Percentiles rank a stretch among this genome's conserved stretches.
phyloP scores from a whole-genome alignment of 352 stramenopile genomes.

The Globisporangium heterothallicum region DNA sequence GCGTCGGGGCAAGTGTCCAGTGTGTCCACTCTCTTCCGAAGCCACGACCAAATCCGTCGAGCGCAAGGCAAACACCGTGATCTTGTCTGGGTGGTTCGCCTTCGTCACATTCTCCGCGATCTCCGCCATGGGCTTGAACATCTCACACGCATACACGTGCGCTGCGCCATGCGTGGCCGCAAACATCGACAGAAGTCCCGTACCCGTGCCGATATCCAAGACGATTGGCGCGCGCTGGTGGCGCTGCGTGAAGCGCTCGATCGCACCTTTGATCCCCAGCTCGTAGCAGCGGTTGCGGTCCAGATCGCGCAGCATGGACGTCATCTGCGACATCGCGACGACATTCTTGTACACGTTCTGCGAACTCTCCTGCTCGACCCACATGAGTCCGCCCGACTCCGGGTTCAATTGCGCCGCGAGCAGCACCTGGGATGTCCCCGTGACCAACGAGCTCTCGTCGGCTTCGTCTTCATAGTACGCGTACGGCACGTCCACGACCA shows the following conservation, averaged over 20 bases:
- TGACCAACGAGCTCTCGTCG: slow-evolving; percentile 47
- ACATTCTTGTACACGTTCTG: slow-evolving; percentile 76
- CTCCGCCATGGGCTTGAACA: slow-evolving; percentile 82
- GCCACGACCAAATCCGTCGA: slow-evolving; percentile 68
- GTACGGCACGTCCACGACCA: slow-evolving; percentile 79
- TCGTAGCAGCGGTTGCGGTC: slow-evolving; percentile 81
- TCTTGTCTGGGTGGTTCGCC: slow-evolving; percentile 61
- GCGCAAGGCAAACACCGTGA: slow-evolving; percentile 70
- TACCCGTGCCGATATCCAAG: slow-evolving; percentile 81
- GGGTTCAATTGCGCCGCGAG: slow-evolving; percentile 71
- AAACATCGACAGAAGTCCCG: slow-evolving; percentile 84
- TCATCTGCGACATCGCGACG: slow-evolving; percentile 86
- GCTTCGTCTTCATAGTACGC: slow-evolving; percentile 69
- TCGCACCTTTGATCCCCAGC: slow-evolving; percentile 55
- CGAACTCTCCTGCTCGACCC: slow-evolving; percentile 58
- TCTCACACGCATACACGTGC: slow-evolving; percentile 91
- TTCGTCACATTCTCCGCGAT: slow-evolving; percentile 69
- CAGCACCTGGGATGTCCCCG: slow-evolving; percentile 60
- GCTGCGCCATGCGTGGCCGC: slow-evolving; percentile 77
- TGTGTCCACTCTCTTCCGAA: background rate
- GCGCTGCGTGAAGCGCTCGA: slow-evolving; percentile 40
- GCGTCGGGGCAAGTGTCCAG: slow-evolving; percentile 45
- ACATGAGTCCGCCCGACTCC: slow-evolving; percentile 70
- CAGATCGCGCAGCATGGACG: slow-evolving; percentile 76
- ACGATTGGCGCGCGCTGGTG: slow-evolving; percentile 50